These are phyloP conservation scores for Podaxis sp. DNA, from an alignment of 768 basidiomycete species.

Conservation along the genomic window DNA sequence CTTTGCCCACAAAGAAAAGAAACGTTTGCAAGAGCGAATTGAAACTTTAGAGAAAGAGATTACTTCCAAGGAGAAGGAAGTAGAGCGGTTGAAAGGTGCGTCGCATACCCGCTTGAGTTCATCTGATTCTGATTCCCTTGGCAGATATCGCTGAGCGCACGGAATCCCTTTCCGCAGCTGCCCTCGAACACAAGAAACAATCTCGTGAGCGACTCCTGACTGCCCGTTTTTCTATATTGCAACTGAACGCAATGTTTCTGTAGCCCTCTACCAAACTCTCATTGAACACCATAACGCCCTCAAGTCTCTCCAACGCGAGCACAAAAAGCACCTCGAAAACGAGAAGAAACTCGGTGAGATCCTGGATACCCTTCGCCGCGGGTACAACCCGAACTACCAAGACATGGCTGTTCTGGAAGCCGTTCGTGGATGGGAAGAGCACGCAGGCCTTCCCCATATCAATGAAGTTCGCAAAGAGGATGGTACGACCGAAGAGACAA, in stretches of 20 bases:
- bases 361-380: slow-evolving; percentile 71
- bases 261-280: slow-evolving; percentile 80
- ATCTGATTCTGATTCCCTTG: not conserved
- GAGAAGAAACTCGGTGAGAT: slow-evolving; percentile 82
- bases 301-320: slow-evolving; percentile 69
- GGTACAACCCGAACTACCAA: slow-evolving; percentile 98
- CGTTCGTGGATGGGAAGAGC: slow-evolving; percentile 88
- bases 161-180: slow-evolving; percentile 76
- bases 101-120: not conserved
- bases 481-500: slow-evolving; percentile 30
- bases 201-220: slow-evolving; percentile 59
- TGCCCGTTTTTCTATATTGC: not conserved
- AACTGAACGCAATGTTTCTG: not conserved
- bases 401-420: slow-evolving; percentile 99
- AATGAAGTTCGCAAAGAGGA: slow-evolving; percentile 58
- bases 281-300: slow-evolving; percentile 73
- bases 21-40: slow-evolving; percentile 67
- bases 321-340: slow-evolving; percentile 70
- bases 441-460: slow-evolving; percentile 68
- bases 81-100: slow-evolving; percentile 68
- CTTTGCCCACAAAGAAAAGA: slow-evolving; percentile 88
- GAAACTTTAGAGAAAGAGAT: slow-evolving; percentile 58
- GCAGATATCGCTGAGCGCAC: slow-evolving; percentile 75
- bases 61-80: slow-evolving; percentile 62
- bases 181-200: slow-evolving; percentile 79